Percentiles rank a stretch among this genome's conserved stretches.
Conservation (phyloP, 2,329 filamentous ascomycete genomes). For the Colletotrichum cereale region DNA sequence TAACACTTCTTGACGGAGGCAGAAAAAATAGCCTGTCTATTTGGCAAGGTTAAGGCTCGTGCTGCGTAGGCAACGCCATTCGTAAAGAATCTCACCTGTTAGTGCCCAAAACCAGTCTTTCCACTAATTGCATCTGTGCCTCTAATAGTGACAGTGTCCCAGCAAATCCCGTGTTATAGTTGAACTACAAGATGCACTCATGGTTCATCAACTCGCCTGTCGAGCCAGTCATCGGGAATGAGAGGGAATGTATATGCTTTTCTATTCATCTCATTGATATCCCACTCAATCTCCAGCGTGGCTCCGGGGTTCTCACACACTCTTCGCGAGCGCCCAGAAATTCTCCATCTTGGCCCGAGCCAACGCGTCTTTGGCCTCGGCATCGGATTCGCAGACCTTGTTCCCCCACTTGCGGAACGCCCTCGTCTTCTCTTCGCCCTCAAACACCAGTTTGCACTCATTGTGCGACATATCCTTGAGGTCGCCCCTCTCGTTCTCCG, state of each 20-base stretch:
- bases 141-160: neutral
- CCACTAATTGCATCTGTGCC: neutral
- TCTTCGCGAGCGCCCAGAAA: slow-evolving; percentile 93
- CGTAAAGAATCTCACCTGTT: neutral
- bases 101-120: neutral
- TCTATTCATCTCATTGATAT: neutral
- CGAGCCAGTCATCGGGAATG: neutral
- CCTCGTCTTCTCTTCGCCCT: slow-evolving; percentile 86
- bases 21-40: neutral
- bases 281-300: neutral
- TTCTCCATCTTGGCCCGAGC: slow-evolving; percentile 90
- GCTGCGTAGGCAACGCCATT: neutral
- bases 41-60: neutral
- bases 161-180: neutral
- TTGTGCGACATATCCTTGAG: slow-evolving; percentile 87
- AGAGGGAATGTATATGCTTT: neutral
- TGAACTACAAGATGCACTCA: neutral
- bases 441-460: slow-evolving; percentile 86
- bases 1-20: neutral
- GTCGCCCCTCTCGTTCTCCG: slow-evolving; percentile 81
- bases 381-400: slow-evolving; percentile 92
- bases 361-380: slow-evolving; percentile 85
- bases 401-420: slow-evolving; percentile 90
- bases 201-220: neutral
- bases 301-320: slow-evolving; percentile 30